A percentile compares a stretch with the other conserved stretches of the same genome.
Evolutionary conservation across 2,329 filamentous ascomycete species (phyloP).

Genomic region (Chrysoporthe cubensis): DNA sequence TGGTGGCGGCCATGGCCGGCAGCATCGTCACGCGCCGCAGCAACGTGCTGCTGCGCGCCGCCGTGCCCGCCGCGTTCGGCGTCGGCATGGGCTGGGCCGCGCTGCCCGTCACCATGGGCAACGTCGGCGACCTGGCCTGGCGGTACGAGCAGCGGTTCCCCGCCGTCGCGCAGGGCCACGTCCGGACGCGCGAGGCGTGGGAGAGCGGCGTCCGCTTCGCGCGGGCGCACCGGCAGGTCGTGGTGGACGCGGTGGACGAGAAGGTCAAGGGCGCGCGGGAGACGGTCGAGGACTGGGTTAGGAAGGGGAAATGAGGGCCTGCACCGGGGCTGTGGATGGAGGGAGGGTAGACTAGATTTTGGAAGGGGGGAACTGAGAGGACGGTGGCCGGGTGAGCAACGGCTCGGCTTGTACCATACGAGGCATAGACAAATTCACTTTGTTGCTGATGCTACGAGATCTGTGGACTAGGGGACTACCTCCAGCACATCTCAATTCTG

Average conservation of each 20-base stretch:
- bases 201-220: slow-evolving; percentile 73
- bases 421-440: slow-evolving; percentile 29
- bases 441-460: not conserved
- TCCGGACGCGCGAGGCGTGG: slow-evolving; percentile 70
- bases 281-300: slow-evolving; percentile 85
- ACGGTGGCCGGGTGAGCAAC: slow-evolving; percentile 4
- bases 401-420: slow-evolving; percentile 30
- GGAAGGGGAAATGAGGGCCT: slow-evolving; percentile 74
- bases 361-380: not conserved
- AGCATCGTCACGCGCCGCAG: slow-evolving; percentile 89
- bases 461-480: too few species aligned
- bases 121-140: slow-evolving; percentile 86
- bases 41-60: slow-evolving; percentile 78
- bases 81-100: slow-evolving; percentile 82
- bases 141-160: slow-evolving; percentile 91
- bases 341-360: slow-evolving; percentile 12
- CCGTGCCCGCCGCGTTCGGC: slow-evolving; percentile 78
- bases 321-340: too few species aligned
- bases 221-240: slow-evolving; percentile 73
- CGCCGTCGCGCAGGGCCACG: slow-evolving; percentile 78
- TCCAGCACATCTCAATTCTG: too few species aligned
- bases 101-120: slow-evolving; percentile 86
- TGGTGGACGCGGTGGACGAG: slow-evolving; percentile 74
- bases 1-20: slow-evolving; percentile 93
- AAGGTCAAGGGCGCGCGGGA: slow-evolving; percentile 78